Conservation (phyloP, 257 asterid species). For the Parsonsia alboflavescens region DNA sequence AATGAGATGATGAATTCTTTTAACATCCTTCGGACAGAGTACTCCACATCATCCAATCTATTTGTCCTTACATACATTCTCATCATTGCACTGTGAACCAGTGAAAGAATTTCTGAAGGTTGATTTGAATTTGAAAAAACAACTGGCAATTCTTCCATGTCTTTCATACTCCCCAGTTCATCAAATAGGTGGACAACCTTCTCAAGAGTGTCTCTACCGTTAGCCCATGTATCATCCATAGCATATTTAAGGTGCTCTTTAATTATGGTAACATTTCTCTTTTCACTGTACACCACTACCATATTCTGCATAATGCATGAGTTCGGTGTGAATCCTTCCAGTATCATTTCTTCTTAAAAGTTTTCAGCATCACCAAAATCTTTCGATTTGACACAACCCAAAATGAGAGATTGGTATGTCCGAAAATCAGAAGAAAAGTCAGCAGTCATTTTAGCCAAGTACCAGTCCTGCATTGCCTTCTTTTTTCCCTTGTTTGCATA, state of each 20-base stretch:
- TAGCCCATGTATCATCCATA: conserved; percentile 7
- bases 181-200: conserved; percentile 26
- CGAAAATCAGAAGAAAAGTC: conserved; percentile 32
- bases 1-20: conserved; percentile 21
- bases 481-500: conserved; percentile 40
- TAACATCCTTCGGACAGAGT: conserved; percentile 26
- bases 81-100: conserved; percentile 31
- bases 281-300: conserved; percentile 29
- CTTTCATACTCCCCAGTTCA: conserved; percentile 29
- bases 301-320: conserved; percentile 25
- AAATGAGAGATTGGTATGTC: conserved; percentile 36
- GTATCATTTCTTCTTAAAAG: conserved; percentile 36
- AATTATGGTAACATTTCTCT: conserved; percentile 19
- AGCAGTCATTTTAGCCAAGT: conserved; percentile 27
- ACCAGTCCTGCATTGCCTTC: conserved; percentile 38
- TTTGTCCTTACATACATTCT: conserved; percentile 30
- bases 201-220: conserved; percentile 11
- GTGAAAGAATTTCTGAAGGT: conserved; percentile 25
- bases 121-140: conserved; percentile 24
- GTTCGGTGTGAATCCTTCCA: conserved; percentile 27
- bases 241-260: conserved; percentile 25
- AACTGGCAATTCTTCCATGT: conserved; percentile 35
- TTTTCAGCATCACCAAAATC: conserved; percentile 36
- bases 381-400: conserved; percentile 29
- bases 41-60: conserved; percentile 51